phyloP scores from a whole-genome alignment of 2,329 filamentous ascomycete species.

The Polychaeton citri region DNA sequence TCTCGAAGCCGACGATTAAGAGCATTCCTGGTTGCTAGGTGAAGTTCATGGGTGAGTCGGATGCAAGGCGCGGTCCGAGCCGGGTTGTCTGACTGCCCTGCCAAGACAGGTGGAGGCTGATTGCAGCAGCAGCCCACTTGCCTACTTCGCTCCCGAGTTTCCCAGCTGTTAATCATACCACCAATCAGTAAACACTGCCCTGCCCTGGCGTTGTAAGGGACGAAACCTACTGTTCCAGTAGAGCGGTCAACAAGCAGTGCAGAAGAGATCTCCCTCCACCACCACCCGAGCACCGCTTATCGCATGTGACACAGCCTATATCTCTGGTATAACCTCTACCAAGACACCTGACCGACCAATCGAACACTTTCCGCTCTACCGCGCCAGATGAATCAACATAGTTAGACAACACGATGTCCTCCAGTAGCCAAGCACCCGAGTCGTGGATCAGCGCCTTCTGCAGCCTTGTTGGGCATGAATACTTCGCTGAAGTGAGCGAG shows the following conservation, averaged over 20 bases:
- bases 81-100: background rate
- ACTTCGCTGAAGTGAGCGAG: slow-evolving; percentile 96
- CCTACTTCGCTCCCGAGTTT: no score
- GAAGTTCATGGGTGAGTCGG: no score
- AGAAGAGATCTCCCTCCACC: background rate
- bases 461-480: slow-evolving; percentile 88
- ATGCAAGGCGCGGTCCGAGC: background rate
- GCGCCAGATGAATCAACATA: background rate
- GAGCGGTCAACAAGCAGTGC: background rate
- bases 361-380: background rate
- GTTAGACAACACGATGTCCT: slow-evolving; percentile 33
- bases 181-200: background rate
- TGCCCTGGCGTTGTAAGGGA: background rate
- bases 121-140: background rate
- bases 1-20: no score
- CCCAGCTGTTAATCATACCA: background rate
- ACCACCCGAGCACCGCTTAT: background rate
- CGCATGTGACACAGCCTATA: background rate
- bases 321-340: background rate
- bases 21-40: no score
- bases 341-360: background rate
- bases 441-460: slow-evolving; percentile 98
- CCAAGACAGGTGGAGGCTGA: background rate
- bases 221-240: background rate
- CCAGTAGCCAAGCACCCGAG: slow-evolving; percentile 51